Percentiles rank a stretch among this genome's conserved stretches.
Conservation (phyloP, 768 basidiomycete genomes). For the Ramaria rubella region DNA sequence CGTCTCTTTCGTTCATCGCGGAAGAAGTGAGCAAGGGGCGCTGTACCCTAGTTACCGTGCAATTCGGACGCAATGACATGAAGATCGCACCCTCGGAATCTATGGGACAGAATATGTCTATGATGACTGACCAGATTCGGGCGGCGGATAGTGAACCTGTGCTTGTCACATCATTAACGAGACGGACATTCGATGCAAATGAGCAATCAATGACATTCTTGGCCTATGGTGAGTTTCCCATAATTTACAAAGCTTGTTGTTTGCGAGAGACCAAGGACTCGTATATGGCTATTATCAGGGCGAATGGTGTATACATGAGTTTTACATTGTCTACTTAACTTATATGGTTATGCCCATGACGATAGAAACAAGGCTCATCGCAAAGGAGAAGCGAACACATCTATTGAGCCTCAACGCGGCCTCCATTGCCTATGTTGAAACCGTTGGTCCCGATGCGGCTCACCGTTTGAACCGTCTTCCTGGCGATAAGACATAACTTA, state of each 20-base stretch:
- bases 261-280: no score
- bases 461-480: slow-evolving; percentile 37
- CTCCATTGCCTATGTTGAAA: slow-evolving; percentile 35
- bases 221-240: slow-evolving; percentile 1
- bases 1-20: not conserved
- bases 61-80: no score
- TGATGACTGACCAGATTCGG: slow-evolving; percentile 33
- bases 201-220: slow-evolving; percentile 28
- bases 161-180: slow-evolving; percentile 35
- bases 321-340: not conserved
- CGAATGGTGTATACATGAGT: not conserved
- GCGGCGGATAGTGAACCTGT: slow-evolving; percentile 31
- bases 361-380: slow-evolving; percentile 30
- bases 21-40: no score
- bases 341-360: no score
- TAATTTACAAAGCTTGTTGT: no score
- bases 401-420: slow-evolving; percentile 33
- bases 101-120: slow-evolving; percentile 27
- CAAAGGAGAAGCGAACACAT: slow-evolving; percentile 32
- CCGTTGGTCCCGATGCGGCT: slow-evolving; percentile 34
- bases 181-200: slow-evolving; percentile 31
- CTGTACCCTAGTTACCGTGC: no score
- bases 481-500: slow-evolving; percentile 22
- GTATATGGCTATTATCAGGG: no score
- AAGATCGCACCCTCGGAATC: no score